Evolutionary conservation across 1,139 yeast genomes (phyloP).

Genomic region (Yamadazyma triangularis): DNA sequence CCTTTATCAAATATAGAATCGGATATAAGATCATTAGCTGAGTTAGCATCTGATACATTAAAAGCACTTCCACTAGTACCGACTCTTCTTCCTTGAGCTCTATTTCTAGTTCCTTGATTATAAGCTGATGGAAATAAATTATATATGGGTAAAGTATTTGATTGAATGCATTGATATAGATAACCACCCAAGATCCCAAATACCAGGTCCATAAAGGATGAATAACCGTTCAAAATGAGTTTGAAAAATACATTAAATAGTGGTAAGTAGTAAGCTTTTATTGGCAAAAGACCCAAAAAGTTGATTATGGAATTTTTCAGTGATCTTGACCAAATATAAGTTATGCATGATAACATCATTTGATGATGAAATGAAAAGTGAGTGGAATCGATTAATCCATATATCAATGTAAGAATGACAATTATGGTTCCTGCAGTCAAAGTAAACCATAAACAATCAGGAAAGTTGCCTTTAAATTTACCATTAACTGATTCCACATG

Average conservation of each 20-base stretch:
- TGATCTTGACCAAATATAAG: constrained; percentile 57
- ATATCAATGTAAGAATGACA: constrained; percentile 24
- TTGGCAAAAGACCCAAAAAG: constrained; percentile 50
- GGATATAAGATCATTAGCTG: constrained; percentile 18
- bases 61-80: constrained; percentile 21
- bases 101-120: constrained; percentile 12
- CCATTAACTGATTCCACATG: constrained; percentile 43
- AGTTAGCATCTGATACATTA: constrained; percentile 1
- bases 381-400: constrained; percentile 19
- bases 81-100: constrained; percentile 25
- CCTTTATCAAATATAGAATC: constrained; percentile 42
- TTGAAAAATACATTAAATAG: constrained; percentile 49
- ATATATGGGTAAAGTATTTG: constrained; percentile 44
- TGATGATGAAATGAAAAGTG: constrained; percentile 27
- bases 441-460: constrained; percentile 56
- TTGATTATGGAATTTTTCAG: constrained; percentile 48
- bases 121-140: constrained; percentile 45
- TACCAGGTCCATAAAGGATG: constrained; percentile 34
- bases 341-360: constrained; percentile 48
- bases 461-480: constrained; percentile 48
- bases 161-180: constrained; percentile 55
- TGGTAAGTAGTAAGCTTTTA: constrained; percentile 58
- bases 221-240: constrained; percentile 39
- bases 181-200: constrained; percentile 55
- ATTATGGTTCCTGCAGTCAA: constrained; percentile 46